A percentile compares a stretch with the other conserved stretches of the same genome.
Evolutionary conservation across 345 rosid genomes (phyloP).

Genomic region (Lenwebbia sp.): DNA sequence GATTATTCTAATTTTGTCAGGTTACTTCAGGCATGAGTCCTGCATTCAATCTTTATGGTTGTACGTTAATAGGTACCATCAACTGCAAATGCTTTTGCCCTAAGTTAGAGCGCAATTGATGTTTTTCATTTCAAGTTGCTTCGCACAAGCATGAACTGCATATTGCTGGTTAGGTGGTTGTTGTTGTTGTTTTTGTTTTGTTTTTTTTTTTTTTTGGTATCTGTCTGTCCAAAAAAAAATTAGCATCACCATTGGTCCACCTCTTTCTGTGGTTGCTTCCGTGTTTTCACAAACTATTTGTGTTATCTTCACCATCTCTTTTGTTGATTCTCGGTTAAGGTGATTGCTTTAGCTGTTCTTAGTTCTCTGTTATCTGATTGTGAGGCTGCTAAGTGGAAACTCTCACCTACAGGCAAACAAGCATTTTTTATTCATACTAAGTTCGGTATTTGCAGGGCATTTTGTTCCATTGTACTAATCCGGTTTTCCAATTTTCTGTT

Average conservation of each 20-base stretch:
- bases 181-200: background rate
- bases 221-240: background rate
- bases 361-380: background rate
- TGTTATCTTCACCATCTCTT: background rate
- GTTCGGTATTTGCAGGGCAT: background rate
- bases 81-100: conserved; percentile 2
- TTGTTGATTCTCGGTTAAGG: background rate
- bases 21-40: conserved; percentile 98
- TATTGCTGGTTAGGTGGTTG: background rate
- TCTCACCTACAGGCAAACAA: background rate
- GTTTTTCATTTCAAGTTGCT: background rate
- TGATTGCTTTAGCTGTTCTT: background rate
- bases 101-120: background rate
- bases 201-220: background rate
- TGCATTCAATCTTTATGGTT: conserved; percentile 73
- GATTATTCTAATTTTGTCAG: conserved; percentile 14
- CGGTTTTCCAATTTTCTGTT: background rate
- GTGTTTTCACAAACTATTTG: background rate
- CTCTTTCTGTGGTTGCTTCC: background rate
- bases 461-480: background rate
- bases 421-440: background rate
- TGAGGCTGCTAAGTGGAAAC: background rate
- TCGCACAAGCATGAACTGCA: background rate
- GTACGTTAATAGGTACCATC: conserved; percentile 74
- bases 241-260: background rate